Conservation (phyloP, 805 yeast genomes). For the Metschnikowia matae region DNA sequence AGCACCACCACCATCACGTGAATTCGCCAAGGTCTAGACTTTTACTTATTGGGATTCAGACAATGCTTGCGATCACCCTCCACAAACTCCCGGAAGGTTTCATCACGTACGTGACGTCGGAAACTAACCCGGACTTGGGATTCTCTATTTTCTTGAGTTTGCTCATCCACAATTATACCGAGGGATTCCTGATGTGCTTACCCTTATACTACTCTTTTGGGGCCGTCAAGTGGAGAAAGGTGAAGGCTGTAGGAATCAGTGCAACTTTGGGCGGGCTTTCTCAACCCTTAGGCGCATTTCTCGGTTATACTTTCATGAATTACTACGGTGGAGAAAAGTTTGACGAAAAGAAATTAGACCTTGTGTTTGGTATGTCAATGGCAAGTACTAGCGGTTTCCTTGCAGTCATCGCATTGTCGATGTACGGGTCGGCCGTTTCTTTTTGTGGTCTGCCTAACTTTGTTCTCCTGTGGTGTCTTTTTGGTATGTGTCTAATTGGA, state of each 20-base stretch:
- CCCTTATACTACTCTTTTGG: slow-evolving; percentile 77
- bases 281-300: slow-evolving; percentile 84
- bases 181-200: slow-evolving; percentile 90
- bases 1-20: slow-evolving; percentile 74
- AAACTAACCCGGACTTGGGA: slow-evolving; percentile 60
- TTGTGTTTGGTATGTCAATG: slow-evolving; percentile 58
- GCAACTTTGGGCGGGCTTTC: slow-evolving; percentile 75
- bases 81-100: slow-evolving; percentile 97
- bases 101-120: slow-evolving; percentile 76
- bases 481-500: slow-evolving; percentile 58
- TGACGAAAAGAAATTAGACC: slow-evolving; percentile 26
- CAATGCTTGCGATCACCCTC: slow-evolving; percentile 78
- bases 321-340: slow-evolving; percentile 26
- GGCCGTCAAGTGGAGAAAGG: slow-evolving; percentile 34
- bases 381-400: slow-evolving; percentile 81
- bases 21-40: slow-evolving; percentile 73
- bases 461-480: slow-evolving; percentile 55
- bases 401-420: slow-evolving; percentile 74
- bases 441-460: slow-evolving; percentile 60
- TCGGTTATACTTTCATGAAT: slow-evolving; percentile 53
- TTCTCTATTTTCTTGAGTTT: slow-evolving; percentile 77
- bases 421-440: slow-evolving; percentile 78
- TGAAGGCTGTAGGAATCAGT: slow-evolving; percentile 60
- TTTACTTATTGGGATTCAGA: slow-evolving; percentile 86
- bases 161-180: slow-evolving; percentile 86